These are phyloP conservation scores for Hericium rajendrae DNA, from an alignment of 768 basidiomycete genomes.

Conservation along the genomic window DNA sequence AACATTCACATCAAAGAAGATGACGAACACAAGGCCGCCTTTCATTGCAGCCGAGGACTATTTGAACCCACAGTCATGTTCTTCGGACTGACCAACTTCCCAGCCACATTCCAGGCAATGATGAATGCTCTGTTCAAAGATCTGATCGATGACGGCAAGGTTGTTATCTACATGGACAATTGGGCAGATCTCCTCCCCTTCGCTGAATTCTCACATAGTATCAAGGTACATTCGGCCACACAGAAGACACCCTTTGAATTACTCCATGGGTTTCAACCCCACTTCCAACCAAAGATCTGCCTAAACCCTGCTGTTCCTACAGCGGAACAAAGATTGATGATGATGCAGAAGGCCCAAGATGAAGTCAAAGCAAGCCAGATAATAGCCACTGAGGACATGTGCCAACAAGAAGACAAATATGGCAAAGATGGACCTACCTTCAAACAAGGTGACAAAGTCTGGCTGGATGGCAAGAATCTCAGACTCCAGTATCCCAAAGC, in stretches of 20 bases:
- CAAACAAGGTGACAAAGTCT: conserved; percentile 3
- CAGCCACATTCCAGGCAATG: background rate
- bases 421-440: background rate
- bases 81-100: background rate
- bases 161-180: conserved; percentile 14
- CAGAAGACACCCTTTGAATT: conserved; percentile 17
- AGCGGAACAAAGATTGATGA: background rate
- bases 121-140: too few species aligned
- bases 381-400: background rate
- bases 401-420: background rate
- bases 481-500: too few species aligned
- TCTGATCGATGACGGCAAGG: too few species aligned
- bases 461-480: conserved; percentile 7
- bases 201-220: conserved; percentile 24
- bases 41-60: conserved; percentile 14
- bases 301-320: background rate
- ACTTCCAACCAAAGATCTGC: background rate
- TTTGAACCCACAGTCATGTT: too few species aligned
- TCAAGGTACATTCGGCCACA: conserved; percentile 15
- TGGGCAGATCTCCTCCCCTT: conserved; percentile 19
- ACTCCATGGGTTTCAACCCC: background rate
- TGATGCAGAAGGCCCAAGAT: background rate
- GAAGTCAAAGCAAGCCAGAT: background rate
- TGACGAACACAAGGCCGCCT: conserved; percentile 20
- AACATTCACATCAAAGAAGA: too few species aligned